Evolutionary conservation across 352 stramenopile species (phyloP), one percentile per base, ranked within the genome.

Genomic region (Phytophthora fragariaefolia): DNA sequence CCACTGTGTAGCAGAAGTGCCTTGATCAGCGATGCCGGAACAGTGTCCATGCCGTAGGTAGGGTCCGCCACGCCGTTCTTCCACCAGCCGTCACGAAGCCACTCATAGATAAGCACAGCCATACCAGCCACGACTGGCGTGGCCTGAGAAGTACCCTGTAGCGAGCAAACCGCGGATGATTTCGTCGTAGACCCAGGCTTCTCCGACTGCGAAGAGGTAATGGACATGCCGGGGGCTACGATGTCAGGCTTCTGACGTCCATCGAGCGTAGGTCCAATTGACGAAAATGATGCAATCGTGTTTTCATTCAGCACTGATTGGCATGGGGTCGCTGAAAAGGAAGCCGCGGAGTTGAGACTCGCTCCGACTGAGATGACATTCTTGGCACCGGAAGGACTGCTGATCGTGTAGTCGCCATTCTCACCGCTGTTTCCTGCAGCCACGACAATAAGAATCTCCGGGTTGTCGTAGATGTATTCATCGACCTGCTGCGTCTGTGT

Each of bases 41-140:
- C 75, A 2, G 46, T 80, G 40, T 74, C 76, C 65, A 82, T 82
- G 17, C 77, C 92, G 62, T 77, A 88, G 27, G 66, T 80, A 7
- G 76, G 60, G 24, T 93, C 78, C 24, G 77, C 61, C n/a, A 77
- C 67, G 34, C 85, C 89, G 28, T 85, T 79, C 45, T 89, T 80
- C 79, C 90, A 95, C 68, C 78, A 90, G 6, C 89, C 89, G 36
- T 97, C 87, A 40, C 80, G 76, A 28, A 98, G 85, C 80, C 95
- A 98, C 53, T 97, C 86, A 40, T 83, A 85, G 28, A 97, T 61
- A 0, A 98, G 57, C 20, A 93, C 80, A 8, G 88, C 89, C 71
- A 86, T 87, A 5, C 90, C 91, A 1, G 87, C 79, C 15, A 92
- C 72, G 1, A 96, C 72, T 17, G 93, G 93, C 7, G 91, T 93